Evolutionary conservation across 805 yeast species (phyloP), one percentile per base, ranked within the genome.

Genomic region (Hanseniaspora guilliermondii): DNA sequence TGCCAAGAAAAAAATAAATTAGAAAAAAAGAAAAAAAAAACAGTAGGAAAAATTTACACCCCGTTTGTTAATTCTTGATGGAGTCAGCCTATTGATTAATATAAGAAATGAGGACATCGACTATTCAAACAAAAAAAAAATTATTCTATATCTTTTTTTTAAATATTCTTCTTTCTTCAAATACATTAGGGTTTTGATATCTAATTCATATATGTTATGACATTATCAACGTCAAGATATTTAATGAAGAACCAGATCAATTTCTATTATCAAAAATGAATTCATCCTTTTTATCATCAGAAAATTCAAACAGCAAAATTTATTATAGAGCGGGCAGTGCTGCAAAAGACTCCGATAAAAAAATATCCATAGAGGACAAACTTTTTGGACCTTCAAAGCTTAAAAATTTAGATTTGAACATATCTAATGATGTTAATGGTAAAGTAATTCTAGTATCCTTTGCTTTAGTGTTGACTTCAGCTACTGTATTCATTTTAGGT

Each of bases 401-500:
- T 16, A 60, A 55, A 40, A 56, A 61, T 6, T 27, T 44, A 11
- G 27, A 44, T 11, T 11, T 44, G 11, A 44, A 32, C 6, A 8
- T 27, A 16, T n/a, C 37, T 5, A 57, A 60, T 19, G 47, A 42
- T 3, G 48, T 62, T 3, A 58, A 66, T 3, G 53, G 57, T 24
- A 61, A 61, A 22, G 38, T 69, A n/a, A 44, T 63, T 21, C 19
- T 61, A 8, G 65, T 68, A 8, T 65, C 66, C 17, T 17, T 60
- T 7, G 37, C 63, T 16, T 47, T 65, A 8, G 66, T 65, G 2
- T 9, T 66, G 4, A 53, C 66, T n/a, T 62, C 65, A 19, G 57
- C 60, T 6, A 12, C 64, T 9, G 65, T 67, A 37, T 68, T 70
- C 58, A 56, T 69, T 3, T 58, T 70, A 17, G 70, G 70, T 12